Base-by-base conservation (phyloP, 441 rosid genomes). In the Oxalis stricta region DNA sequence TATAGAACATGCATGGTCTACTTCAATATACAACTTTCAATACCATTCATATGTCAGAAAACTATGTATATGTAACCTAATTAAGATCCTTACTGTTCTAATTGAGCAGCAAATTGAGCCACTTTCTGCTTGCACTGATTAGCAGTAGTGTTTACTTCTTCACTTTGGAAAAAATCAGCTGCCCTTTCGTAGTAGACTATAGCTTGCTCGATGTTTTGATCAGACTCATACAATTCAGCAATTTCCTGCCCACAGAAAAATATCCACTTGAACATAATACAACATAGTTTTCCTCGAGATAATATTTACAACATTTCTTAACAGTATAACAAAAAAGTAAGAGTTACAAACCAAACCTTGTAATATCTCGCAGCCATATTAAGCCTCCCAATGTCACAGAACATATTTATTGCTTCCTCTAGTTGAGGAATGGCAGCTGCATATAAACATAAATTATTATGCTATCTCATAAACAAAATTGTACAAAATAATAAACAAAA, bases 81-180 rank as follows among this genome's bases (percentile, higher is more conserved):
- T 6, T 26, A 17, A 52, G 26, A 46, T 36, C 7, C 83, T 72
- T 78, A 91, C 95, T 72, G 82, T 63, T 73, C 94, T 58, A 85
- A 53, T 60, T 82, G 84, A 44, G 89, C 84, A 55, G 97, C 84
- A 67, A 70, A 84, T 53, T 87, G 88, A 16, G 95, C 95, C 54
- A 92, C 95, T 75, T 92, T 92, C 58, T 70, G 94, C 67, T 67
- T 92, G 84, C 99, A 87, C 63, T 92, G 96, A 63, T 92, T 92
- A 52, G 99, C 99, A 69, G 95, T 65, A 56, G 95, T 70, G 26
- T 77, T 77, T 28, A 77, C 84, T 54, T 92, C 96, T 70, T 91
- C 99, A 56, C 72, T 80, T 57, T 79, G 84, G 62, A 83, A 81
- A 38, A 91, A 79, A 52, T 92, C 99, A 60, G 94, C 95, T 31